Conservation (phyloP, 2,329 filamentous ascomycete genomes). For the Neofusicoccum laricinum region DNA sequence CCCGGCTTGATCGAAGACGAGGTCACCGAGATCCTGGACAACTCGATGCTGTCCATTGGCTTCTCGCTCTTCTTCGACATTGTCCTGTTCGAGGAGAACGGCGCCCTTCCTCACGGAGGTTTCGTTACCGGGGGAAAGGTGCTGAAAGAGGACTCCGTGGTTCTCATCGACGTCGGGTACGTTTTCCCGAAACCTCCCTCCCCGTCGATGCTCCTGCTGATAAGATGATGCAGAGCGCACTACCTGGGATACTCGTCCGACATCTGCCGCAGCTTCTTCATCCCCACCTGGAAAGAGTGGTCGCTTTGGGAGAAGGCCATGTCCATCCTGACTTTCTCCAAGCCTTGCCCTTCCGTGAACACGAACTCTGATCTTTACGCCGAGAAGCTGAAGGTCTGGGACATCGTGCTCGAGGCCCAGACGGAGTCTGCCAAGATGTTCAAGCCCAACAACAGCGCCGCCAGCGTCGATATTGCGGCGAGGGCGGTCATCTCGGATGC, state of each 20-base stretch:
- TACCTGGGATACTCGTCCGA: conserved; percentile 63
- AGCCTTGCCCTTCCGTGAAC: conserved; percentile 8
- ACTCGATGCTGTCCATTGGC: conserved; percentile 52
- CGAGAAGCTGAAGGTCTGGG: conserved; percentile 59
- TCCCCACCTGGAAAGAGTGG: conserved; percentile 24
- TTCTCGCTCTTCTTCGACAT: conserved; percentile 62
- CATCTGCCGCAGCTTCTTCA: conserved; percentile 61
- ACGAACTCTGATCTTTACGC: conserved; percentile 20
- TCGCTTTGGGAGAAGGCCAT: conserved; percentile 31
- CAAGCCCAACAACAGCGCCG: conserved; percentile 52
- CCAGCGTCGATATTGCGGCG: conserved; percentile 60
- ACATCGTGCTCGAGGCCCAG: conserved; percentile 62
- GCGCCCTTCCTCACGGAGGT: conserved; percentile 54
- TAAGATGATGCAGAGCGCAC: conserved; percentile 44
- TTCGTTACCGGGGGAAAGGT: conserved; percentile 49
- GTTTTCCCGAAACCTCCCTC: not conserved
- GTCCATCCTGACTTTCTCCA: not conserved
- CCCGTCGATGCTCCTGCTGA: not conserved
- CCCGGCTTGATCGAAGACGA: conserved; percentile 57
- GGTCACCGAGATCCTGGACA: conserved; percentile 55
- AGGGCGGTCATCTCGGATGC: conserved; percentile 55
- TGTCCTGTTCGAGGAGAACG: conserved; percentile 59
- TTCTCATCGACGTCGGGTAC: conserved; percentile 59
- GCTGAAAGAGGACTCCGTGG: conserved; percentile 54
- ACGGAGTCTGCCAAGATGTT: conserved; percentile 53